phyloP scores from a whole-genome alignment of 1,139 yeast species.

The Meyerozyma carpophila region DNA sequence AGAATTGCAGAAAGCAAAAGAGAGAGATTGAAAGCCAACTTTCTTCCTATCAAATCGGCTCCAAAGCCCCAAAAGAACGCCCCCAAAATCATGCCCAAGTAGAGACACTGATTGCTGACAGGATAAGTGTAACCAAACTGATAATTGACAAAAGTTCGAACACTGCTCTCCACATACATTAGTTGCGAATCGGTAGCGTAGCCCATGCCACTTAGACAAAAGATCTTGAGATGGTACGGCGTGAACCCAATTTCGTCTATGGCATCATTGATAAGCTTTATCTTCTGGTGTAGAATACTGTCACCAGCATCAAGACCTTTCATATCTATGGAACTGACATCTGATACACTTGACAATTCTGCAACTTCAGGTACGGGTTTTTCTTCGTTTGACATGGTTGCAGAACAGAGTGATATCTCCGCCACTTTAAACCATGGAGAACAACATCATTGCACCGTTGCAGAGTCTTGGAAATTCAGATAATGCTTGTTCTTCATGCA shows the following conservation, averaged over 20 bases:
- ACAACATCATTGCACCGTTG: neutral
- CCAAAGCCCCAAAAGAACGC: constrained; percentile 54
- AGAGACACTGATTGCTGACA: constrained; percentile 16
- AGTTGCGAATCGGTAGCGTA: constrained; percentile 60
- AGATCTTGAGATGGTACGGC: constrained; percentile 38
- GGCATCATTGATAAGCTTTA: constrained; percentile 38
- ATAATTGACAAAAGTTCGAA: constrained; percentile 34
- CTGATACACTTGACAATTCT: neutral
- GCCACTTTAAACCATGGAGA: neutral
- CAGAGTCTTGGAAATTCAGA: neutral
- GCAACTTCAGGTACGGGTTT: neutral
- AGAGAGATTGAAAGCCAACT: constrained; percentile 50
- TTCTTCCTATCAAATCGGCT: constrained; percentile 57
- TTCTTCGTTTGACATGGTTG: neutral
- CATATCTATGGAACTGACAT: constrained; percentile 8
- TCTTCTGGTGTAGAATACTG: constrained; percentile 26
- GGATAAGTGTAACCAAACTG: constrained; percentile 37
- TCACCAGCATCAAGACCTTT: constrained; percentile 22
- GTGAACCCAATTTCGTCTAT: constrained; percentile 50
- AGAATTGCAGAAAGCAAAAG: constrained; percentile 46
- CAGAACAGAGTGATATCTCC: neutral
- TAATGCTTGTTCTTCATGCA: neutral
- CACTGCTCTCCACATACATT: constrained; percentile 34
- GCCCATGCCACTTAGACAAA: constrained; percentile 55
- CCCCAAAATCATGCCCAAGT: constrained; percentile 48